Conservation (phyloP, 768 basidiomycete species). For the Mycena vulgaris region DNA sequence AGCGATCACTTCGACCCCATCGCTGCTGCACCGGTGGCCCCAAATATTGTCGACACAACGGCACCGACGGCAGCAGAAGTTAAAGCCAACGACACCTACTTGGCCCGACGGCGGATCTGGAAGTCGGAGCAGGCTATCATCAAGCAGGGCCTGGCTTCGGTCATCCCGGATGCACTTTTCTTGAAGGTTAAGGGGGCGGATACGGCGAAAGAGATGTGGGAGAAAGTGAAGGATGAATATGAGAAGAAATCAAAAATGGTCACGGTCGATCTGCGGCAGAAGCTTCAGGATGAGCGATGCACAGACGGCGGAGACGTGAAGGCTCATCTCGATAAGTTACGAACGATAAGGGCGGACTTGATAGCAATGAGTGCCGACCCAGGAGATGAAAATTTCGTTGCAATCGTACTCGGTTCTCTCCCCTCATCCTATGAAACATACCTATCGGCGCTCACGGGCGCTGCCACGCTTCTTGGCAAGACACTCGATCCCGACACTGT, state of each 20-base stretch:
- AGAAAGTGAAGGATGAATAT: not conserved
- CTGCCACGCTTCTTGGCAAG: slow-evolving; percentile 6
- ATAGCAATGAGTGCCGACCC: not conserved
- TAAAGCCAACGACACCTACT: not conserved
- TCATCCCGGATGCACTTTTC: not conserved
- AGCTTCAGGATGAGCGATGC: not conserved
- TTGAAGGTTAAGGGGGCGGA: not conserved
- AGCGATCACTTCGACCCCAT: no score
- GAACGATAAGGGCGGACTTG: not conserved
- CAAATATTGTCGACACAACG: no score
- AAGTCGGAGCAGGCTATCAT: not conserved
- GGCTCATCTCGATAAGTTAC: not conserved
- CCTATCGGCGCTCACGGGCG: no score
- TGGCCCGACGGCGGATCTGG: not conserved
- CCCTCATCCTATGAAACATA: not conserved
- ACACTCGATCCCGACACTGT: slow-evolving; percentile 6
- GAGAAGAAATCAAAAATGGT: not conserved
- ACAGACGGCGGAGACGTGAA: not conserved
- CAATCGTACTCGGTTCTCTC: not conserved
- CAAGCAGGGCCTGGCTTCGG: not conserved
- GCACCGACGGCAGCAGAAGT: no score
- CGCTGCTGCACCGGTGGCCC: no score
- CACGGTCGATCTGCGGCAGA: no score
- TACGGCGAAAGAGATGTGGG: not conserved
- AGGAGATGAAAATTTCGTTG: not conserved